Evolutionary conservation across 768 basidiomycete genomes (phyloP).

Genomic region (Kondoa malvinella): DNA sequence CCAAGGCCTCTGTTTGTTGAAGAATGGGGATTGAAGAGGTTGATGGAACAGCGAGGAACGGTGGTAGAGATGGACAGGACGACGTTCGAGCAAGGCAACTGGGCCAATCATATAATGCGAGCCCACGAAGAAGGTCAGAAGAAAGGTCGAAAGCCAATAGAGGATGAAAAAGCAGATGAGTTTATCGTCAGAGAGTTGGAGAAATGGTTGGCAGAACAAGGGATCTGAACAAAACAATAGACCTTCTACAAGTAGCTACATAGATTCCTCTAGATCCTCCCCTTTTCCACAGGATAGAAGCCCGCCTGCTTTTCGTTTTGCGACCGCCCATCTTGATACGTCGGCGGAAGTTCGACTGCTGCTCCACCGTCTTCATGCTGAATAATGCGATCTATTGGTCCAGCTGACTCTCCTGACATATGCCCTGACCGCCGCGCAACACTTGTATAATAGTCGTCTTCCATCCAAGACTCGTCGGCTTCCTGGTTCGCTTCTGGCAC

Average conservation of each 20-base stretch:
- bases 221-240: no score
- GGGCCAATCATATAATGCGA: constrained; percentile 45
- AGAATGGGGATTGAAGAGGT: constrained; percentile 54
- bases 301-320: background rate
- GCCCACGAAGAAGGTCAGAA: constrained; percentile 42
- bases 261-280: background rate
- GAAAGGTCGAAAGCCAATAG: constrained; percentile 39
- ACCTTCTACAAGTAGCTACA: no score
- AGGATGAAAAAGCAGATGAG: constrained; percentile 30
- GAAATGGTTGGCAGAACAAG: constrained; percentile 18
- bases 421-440: background rate
- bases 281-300: background rate
- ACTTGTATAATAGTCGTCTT: background rate
- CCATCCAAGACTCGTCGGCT: background rate
- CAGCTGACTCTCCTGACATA: background rate
- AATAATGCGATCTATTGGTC: background rate
- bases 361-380: background rate
- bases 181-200: constrained; percentile 25
- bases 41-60: constrained; percentile 48
- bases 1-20: constrained; percentile 65
- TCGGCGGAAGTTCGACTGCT: background rate
- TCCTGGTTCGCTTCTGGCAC: background rate
- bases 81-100: constrained; percentile 55
- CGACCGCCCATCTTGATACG: background rate
- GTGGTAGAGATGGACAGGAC: constrained; percentile 51